Conservation (phyloP, 192 early-diverging fungal genomes). For the Coemansia sp. region DNA sequence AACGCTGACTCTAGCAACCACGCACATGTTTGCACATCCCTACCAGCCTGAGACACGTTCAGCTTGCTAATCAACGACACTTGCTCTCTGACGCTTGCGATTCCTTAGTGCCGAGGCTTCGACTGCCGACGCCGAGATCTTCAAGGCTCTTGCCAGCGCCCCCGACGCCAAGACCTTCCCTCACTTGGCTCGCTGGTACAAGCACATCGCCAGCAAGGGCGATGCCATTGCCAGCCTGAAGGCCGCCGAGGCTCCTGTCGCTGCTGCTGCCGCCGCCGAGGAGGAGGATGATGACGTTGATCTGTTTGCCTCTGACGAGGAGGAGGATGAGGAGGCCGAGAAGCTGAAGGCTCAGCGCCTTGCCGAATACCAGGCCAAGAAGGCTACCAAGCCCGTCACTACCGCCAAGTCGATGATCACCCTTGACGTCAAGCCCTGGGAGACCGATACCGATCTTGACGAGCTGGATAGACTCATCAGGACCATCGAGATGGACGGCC, state of each 20-base stretch:
- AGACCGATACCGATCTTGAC: conserved; percentile 91
- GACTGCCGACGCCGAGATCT: conserved; percentile 88
- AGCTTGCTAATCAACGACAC: neutral
- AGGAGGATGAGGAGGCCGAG: conserved; percentile 89
- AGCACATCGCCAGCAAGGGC: conserved; percentile 73
- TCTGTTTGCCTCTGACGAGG: conserved; percentile 93
- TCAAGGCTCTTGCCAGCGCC: conserved; percentile 72
- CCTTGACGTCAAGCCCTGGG: conserved; percentile 98
- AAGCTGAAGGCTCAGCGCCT: conserved; percentile 85
- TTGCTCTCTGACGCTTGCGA: neutral
- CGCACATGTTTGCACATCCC: neutral
- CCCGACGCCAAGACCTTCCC: conserved; percentile 78
- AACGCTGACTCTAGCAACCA: conserved; percentile 23
- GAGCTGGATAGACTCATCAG: conserved; percentile 75
- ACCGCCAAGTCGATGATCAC: conserved; percentile 92
- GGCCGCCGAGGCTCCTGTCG: conserved; percentile 56
- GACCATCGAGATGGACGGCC: conserved; percentile 82
- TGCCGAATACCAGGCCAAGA: conserved; percentile 89
- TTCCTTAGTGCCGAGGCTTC: conserved; percentile 66
- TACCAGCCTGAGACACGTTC: neutral
- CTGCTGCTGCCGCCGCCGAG: conserved; percentile 62
- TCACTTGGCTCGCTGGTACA: conserved; percentile 95
- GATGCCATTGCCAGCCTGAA: conserved; percentile 41
- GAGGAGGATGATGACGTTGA: conserved; percentile 95
- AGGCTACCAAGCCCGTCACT: conserved; percentile 81